These are phyloP conservation scores for Vaucheria bursata DNA, from an alignment of 352 stramenopile genomes.

Conservation along the genomic window DNA sequence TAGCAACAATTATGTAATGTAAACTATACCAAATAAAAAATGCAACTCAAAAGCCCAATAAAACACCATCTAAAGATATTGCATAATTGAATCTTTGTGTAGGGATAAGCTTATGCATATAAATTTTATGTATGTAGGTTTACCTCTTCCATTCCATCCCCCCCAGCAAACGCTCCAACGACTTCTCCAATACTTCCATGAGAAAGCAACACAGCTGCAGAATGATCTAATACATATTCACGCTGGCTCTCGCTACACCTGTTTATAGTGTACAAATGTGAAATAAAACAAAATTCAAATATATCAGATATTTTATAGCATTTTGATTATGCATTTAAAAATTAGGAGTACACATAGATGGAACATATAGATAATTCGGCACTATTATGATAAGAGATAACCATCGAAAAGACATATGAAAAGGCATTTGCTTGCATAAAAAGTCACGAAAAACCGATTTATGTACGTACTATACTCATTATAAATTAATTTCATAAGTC, in stretches of 20 bases:
- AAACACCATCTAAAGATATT: neutral
- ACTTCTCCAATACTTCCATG: neutral
- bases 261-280: neutral
- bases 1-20: neutral
- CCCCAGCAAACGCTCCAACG: neutral
- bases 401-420: neutral
- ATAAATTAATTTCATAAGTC: no score
- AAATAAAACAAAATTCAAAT: neutral
- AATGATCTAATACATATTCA: neutral
- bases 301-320: neutral
- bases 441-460: no score
- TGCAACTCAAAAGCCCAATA: neutral
- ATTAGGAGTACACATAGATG: neutral
- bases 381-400: neutral
- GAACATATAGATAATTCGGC: neutral
- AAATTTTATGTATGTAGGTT: neutral
- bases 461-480: no score
- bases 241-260: neutral
- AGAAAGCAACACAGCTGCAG: neutral
- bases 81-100: no score
- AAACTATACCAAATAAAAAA: neutral
- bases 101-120: neutral
- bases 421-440: no score
- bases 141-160: constrained; percentile 1
- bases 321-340: neutral